Evolutionary conservation across 805 yeast species (phyloP).

Genomic region (Starmerella davenportii): DNA sequence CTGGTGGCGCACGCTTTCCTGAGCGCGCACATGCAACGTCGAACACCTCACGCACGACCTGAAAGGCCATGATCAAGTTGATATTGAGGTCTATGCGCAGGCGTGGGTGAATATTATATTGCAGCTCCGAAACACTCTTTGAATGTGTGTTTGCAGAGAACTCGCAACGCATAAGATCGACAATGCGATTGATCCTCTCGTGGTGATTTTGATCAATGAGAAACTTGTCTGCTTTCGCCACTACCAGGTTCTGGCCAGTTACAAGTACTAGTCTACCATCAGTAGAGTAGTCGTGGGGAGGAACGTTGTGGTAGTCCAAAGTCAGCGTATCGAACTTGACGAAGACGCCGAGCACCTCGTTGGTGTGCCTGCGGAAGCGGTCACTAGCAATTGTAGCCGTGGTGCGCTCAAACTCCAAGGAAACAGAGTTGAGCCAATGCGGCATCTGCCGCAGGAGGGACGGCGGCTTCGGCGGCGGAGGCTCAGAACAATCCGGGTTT

Average conservation of each 20-base stretch:
- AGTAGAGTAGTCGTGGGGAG: neutral
- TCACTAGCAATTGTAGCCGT: slow-evolving; percentile 15
- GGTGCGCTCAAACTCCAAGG: slow-evolving; percentile 5
- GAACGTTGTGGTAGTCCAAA: slow-evolving; percentile 8
- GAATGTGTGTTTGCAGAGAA: slow-evolving; percentile 5
- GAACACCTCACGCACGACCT: slow-evolving; percentile 16
- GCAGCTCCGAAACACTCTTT: slow-evolving; percentile 1
- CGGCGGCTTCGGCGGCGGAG: neutral
- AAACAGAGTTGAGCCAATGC: slow-evolving; percentile 10
- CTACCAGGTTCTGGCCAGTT: slow-evolving; percentile 4
- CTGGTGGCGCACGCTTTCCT: neutral
- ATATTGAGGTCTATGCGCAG: slow-evolving; percentile 12
- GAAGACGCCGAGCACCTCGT: slow-evolving; percentile 14
- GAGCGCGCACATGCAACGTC: slow-evolving; percentile 13
- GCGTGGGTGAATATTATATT: slow-evolving; percentile 10
- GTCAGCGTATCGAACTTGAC: slow-evolving; percentile 4
- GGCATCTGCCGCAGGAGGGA: slow-evolving; percentile 15
- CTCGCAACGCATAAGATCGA: slow-evolving; percentile 8
- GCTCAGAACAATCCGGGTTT: neutral
- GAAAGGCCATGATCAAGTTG: slow-evolving; percentile 16
- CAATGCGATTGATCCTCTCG: slow-evolving; percentile 6
- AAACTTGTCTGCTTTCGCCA: slow-evolving; percentile 11
- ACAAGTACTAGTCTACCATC: slow-evolving; percentile 14
- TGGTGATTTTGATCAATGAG: slow-evolving; percentile 3
- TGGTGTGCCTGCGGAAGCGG: slow-evolving; percentile 14